Evolutionary conservation across 2,329 filamentous ascomycete genomes (phyloP).

Genomic region (Ilyonectria robusta): DNA sequence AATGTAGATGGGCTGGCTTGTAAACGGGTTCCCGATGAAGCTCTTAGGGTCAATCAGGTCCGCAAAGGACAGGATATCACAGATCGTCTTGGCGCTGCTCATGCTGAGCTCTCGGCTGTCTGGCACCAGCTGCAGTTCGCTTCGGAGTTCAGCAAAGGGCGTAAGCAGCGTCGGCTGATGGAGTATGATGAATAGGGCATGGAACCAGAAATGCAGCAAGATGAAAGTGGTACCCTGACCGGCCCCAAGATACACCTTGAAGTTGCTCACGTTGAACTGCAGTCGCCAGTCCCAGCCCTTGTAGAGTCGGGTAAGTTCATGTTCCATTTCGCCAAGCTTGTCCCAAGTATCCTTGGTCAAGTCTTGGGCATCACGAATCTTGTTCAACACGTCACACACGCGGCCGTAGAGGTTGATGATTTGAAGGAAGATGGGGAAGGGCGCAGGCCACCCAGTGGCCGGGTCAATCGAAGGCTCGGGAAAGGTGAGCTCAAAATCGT

Average conservation of each 20-base stretch:
- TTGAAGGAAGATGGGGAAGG: slow-evolving; percentile 84
- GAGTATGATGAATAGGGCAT: slow-evolving; percentile 86
- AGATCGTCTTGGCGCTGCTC: slow-evolving; percentile 93
- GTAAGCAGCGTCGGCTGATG: slow-evolving; percentile 88
- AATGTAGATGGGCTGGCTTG: slow-evolving; percentile 91
- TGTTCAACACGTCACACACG: slow-evolving; percentile 87
- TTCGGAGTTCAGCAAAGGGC: slow-evolving; percentile 73
- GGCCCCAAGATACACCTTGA: slow-evolving; percentile 84
- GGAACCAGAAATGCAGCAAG: slow-evolving; percentile 90
- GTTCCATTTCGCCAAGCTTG: slow-evolving; percentile 83
- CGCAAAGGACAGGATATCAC: slow-evolving; percentile 88
- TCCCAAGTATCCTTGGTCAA: slow-evolving; percentile 82
- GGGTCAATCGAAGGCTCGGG: slow-evolving; percentile 66
- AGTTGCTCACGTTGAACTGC: slow-evolving; percentile 89
- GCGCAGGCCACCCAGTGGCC: slow-evolving; percentile 78
- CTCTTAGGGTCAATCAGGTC: slow-evolving; percentile 89
- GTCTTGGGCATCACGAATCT: slow-evolving; percentile 80
- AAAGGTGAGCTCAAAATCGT: slow-evolving; percentile 86
- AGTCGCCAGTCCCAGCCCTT: slow-evolving; percentile 81
- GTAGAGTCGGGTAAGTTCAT: slow-evolving; percentile 79
- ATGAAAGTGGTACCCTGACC: slow-evolving; percentile 91
- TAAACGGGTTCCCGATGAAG: slow-evolving; percentile 90
- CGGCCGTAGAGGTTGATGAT: slow-evolving; percentile 90
- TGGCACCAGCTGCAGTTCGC: slow-evolving; percentile 79
- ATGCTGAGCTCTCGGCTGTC: slow-evolving; percentile 87